Percentiles rank a stretch among this genome's conserved stretches.
phyloP scores from a whole-genome alignment of 805 yeast genomes.

The Diddensiella caesifluorescens region DNA sequence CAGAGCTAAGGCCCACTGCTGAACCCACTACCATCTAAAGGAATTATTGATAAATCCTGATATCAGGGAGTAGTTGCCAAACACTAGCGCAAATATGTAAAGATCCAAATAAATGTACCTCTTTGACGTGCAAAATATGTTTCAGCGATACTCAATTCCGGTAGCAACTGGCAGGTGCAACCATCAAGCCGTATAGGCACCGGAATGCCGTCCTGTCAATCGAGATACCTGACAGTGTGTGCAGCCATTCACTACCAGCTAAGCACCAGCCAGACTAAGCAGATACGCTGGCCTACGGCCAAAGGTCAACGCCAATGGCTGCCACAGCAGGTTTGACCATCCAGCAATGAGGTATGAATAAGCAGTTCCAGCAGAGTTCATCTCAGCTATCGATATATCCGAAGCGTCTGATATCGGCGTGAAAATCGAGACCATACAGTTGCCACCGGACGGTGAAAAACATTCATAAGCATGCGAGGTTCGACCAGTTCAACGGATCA shows the following conservation, averaged over 20 bases:
- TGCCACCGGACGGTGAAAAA: slow-evolving; percentile 19
- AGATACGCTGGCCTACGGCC: slow-evolving; percentile 41
- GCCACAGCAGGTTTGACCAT: slow-evolving; percentile 36
- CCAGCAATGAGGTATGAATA: slow-evolving; percentile 8
- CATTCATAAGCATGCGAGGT: neutral
- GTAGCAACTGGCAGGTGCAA: no score
- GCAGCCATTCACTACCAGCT: slow-evolving; percentile 29
- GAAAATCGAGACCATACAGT: slow-evolving; percentile 28
- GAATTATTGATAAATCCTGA: no score
- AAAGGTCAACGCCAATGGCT: slow-evolving; percentile 33
- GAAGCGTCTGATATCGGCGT: neutral
- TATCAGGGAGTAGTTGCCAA: no score
- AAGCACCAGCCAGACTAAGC: slow-evolving; percentile 20
- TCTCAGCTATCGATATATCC: neutral
- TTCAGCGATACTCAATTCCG: no score
- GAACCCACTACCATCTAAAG: no score
- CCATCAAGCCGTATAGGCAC: no score
- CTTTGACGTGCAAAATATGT: no score
- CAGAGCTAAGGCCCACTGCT: no score
- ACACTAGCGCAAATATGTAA: no score
- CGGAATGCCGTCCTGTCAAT: no score
- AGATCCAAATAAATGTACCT: no score
- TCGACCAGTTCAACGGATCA: slow-evolving; percentile 66
- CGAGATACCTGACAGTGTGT: no score
- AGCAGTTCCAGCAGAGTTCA: slow-evolving; percentile 5